Base-by-base conservation (phyloP, 257 asterid genomes). In the Ilex aquifolium region DNA sequence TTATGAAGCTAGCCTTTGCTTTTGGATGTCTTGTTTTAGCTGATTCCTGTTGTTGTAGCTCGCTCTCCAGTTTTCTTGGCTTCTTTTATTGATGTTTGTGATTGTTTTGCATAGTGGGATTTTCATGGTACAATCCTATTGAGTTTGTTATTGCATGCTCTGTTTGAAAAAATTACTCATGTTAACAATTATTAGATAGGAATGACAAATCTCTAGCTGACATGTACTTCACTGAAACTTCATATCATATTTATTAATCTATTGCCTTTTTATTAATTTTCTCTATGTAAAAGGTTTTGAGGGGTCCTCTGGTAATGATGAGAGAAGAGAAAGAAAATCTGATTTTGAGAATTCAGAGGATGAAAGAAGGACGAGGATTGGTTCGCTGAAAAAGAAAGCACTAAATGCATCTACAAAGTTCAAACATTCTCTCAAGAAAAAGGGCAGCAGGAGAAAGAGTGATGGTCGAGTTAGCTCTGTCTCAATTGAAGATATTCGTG, bases 291-390 rank as follows among this genome's bases (percentile, higher is more conserved):
- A 70, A 88, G 96, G 96, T 68, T 83, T 88, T 66, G 96, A 88
- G 73, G 95, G 90, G 36, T 83, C 90, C 31, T 88, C 88, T 52
- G 87, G 91, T 63, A 75, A 76, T 61, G 96, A 85, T n/a, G 95
- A 83, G 87, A 85, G 81, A 82, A 82, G 86, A 72, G 96, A 88
- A 54, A 81, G 96, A 56, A 88, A 77, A 72, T 88, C 95, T 59
- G 96, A 88, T 77, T 85, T 85, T 69, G 96, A 88, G 77, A 83
- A 82, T 67, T 88, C 96, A 2, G 96, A 88, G 83, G 96, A 88
- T 66, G 96, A 88, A 65, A 83, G 95, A 54, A 85, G 79, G 83
- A 76, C 95, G 14, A 83, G 82, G 72, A 88, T 88, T 61, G 82
- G 95, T 73, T 12, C 85, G 17, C 67, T 88, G 76, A 88, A 88